phyloP scores from a whole-genome alignment of 83 land plant species.

The Larix sibirica region DNA sequence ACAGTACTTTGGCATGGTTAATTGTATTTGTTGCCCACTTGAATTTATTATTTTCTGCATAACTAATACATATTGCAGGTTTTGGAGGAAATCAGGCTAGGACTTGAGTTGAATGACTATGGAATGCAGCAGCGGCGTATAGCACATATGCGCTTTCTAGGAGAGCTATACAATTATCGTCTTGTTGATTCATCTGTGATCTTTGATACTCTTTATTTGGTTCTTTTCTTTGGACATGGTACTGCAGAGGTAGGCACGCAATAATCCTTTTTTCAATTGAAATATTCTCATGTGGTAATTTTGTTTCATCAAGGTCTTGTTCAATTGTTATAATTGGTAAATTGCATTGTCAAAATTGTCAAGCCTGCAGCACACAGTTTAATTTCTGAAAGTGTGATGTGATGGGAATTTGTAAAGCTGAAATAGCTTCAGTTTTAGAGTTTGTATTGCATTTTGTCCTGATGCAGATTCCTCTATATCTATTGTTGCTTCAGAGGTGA shows the following conservation, averaged over 20 bases:
- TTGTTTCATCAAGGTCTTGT: no score
- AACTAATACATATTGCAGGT: constrained; percentile 54
- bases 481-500: no score
- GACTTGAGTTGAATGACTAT: constrained; percentile 94
- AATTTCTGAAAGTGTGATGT: no score
- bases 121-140: constrained; percentile 96
- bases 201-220: constrained; percentile 92
- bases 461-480: no score
- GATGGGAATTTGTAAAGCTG: no score
- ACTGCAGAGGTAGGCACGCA: constrained; percentile 74
- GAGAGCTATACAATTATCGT: constrained; percentile 94
- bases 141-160: constrained; percentile 91
- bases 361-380: no score
- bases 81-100: constrained; percentile 87
- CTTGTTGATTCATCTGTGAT: constrained; percentile 90
- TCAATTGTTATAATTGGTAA: no score
- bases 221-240: constrained; percentile 87
- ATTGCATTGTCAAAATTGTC: no score
- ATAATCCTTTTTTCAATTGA: neutral
- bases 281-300: neutral
- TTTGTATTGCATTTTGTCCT: no score
- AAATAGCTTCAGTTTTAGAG: no score
- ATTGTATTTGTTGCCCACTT: neutral
- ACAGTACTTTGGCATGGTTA: neutral
- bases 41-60: no score